phyloP scores from a whole-genome alignment of 2,329 filamentous ascomycete genomes.

The Hymenoscyphus repandus region DNA sequence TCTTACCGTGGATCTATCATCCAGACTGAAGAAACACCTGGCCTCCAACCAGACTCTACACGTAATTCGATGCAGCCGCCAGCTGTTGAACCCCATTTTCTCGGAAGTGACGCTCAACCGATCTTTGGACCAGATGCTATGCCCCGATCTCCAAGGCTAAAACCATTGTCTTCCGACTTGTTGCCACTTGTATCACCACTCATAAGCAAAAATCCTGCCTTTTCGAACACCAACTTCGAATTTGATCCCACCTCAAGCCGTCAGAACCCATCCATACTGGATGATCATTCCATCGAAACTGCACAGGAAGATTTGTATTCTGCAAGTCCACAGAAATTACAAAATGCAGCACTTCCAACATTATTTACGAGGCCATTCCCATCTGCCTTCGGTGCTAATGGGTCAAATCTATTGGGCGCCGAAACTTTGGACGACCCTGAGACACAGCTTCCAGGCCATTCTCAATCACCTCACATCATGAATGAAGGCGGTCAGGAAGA shows the following conservation, averaged over 20 bases:
- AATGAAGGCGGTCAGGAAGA: too few relatives aligned
- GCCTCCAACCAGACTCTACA: neutral
- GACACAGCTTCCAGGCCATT: too few relatives aligned
- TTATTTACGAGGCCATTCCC: neutral
- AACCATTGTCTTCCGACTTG: conserved; percentile 24
- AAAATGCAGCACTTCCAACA: neutral
- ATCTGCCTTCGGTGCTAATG: too few relatives aligned
- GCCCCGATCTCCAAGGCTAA: conserved; percentile 20
- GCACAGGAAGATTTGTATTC: conserved; percentile 8
- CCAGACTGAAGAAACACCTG: neutral
- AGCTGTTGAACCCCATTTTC: conserved; percentile 1
- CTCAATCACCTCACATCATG: too few relatives aligned
- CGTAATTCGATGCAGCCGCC: conserved; percentile 1
- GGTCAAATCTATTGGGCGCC: too few relatives aligned
- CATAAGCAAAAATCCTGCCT: conserved; percentile 8
- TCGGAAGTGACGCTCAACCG: neutral
- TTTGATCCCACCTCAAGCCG: neutral
- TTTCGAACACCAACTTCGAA: neutral
- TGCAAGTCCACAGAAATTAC: conserved; percentile 1
- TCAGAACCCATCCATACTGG: neutral
- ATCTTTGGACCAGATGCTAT: neutral
- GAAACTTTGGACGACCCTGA: too few relatives aligned
- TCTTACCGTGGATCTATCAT: conserved; percentile 5
- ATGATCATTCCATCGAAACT: neutral
- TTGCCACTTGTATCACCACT: conserved; percentile 27